Evolutionary conservation across 2,329 filamentous ascomycete species (phyloP), one percentile per base, ranked within the genome.

Genomic region (Aureobasidium leucospermi): DNA sequence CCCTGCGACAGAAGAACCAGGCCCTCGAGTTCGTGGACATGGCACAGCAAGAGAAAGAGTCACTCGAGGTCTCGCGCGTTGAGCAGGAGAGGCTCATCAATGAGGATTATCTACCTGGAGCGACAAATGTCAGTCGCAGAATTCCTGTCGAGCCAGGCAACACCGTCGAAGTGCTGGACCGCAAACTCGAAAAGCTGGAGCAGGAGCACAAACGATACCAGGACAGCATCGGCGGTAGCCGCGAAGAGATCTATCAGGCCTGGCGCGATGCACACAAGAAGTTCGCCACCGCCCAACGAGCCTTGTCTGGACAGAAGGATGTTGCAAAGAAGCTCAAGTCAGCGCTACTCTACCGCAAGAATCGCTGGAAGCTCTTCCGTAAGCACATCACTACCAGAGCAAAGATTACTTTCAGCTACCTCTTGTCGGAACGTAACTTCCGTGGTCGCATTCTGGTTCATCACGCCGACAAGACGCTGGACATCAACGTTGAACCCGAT

Each of bases 351-450:
- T 77, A 87, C 60, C 89, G 94, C 15, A 81, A 89, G 60, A 76
- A 80, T 31, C 85, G 90, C 66, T 99, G 91, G 88, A 80, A 84
- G 60, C 79, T 82, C 53, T 97, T 99, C 73, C 88, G 93, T 67
- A 82, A 85, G 29, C 84, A 86, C 65, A 96, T 99, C 67, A 93
- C 91, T 39, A 84, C 87, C n/a, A 85, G 88, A 59, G 89, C 94
- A 47, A 86, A 90, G 52, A 86, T 88, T 57, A 90, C 89, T 62
- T 99, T 99, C 74, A 87, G 84, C 56, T 95, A 94, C 69, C 81
- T 97, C 13, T 83, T 99, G 60, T 90, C 86, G 68, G 92, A 97
- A 74, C 86, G 94, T 67, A 87, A 88, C 23, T 99, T 96, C 75
- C 85, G 91, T 46, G 94, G 94, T 60, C 84, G 83, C 63, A 82